Conservation (phyloP, 306 rosid genomes). For the Luffa aegyptiaca region DNA sequence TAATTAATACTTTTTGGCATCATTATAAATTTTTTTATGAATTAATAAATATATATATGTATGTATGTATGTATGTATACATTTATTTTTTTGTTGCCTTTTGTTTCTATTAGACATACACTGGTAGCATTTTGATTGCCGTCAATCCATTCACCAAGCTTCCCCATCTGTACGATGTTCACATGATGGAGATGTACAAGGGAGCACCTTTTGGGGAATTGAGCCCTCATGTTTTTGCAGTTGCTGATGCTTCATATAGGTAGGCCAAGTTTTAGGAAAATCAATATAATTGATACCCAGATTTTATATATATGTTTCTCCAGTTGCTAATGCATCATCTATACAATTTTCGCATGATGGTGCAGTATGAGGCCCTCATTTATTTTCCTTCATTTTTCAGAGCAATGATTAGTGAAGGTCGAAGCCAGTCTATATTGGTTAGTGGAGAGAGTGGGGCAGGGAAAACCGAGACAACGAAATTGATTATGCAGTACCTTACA, state of each 20-base stretch:
- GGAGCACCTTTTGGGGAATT: conserved; percentile 95
- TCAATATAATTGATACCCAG: background rate
- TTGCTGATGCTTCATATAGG: conserved; percentile 95
- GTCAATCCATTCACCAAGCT: conserved; percentile 97
- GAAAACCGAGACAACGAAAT: conserved; percentile 95
- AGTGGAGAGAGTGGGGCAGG: conserved; percentile 99
- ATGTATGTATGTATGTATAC: too few relatives aligned
- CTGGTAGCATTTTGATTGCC: conserved; percentile 94
- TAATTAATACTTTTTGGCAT: background rate
- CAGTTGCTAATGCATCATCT: background rate
- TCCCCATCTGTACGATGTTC: conserved; percentile 77
- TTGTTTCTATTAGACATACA: conserved; percentile 62
- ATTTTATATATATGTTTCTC: background rate
- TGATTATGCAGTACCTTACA: conserved; percentile 96
- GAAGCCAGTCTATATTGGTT: conserved; percentile 88
- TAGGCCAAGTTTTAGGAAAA: conserved; percentile 19
- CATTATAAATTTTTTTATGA: background rate
- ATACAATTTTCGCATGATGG: background rate
- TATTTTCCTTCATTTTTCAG: conserved; percentile 41
- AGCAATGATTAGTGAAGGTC: conserved; percentile 84
- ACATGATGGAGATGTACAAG: conserved; percentile 95
- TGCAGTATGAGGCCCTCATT: background rate
- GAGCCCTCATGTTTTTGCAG: conserved; percentile 96
- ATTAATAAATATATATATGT: background rate
- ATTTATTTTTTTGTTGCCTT: background rate